Evolutionary conservation across 139 green algal species (phyloP).

Genomic region (Chlamydomonas sp.): DNA sequence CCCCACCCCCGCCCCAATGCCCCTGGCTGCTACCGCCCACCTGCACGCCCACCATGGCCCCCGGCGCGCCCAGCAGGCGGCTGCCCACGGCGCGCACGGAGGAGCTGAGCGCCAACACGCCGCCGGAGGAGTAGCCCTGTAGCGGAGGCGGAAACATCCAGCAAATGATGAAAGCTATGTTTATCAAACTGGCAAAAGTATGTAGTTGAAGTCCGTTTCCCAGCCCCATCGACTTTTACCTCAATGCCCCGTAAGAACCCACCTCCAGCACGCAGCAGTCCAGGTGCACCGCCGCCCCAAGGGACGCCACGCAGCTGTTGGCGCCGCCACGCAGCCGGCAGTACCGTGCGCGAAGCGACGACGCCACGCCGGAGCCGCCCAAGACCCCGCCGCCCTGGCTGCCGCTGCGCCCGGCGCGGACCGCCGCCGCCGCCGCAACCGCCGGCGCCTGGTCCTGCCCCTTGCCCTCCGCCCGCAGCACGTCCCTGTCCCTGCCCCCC

Average conservation of each 20-base stretch:
- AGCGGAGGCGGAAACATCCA: background rate
- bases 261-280: constrained; percentile 34
- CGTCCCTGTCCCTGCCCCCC: constrained; percentile 8
- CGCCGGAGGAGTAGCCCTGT: constrained; percentile 1
- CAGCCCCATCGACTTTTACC: background rate
- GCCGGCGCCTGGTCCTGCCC: too few species aligned
- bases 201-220: background rate
- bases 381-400: background rate
- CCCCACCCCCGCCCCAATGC: too few species aligned
- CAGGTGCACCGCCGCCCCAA: background rate
- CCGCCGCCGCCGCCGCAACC: too few species aligned
- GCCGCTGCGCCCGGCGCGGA: background rate
- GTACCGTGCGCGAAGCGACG: constrained; percentile 7
- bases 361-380: background rate
- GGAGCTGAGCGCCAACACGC: constrained; percentile 10
- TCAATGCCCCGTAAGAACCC: background rate
- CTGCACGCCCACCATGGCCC: constrained; percentile 4
- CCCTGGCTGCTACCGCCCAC: background rate
- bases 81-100: constrained; percentile 9
- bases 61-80: constrained; percentile 1
- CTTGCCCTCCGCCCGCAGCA: background rate
- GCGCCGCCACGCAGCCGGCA: constrained; percentile 17
- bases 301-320: constrained; percentile 2
- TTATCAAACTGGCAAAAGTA: background rate
- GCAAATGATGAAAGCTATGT: background rate